Conservation (phyloP, 2,329 filamentous ascomycete species). For the Aspergillus japonicus region DNA sequence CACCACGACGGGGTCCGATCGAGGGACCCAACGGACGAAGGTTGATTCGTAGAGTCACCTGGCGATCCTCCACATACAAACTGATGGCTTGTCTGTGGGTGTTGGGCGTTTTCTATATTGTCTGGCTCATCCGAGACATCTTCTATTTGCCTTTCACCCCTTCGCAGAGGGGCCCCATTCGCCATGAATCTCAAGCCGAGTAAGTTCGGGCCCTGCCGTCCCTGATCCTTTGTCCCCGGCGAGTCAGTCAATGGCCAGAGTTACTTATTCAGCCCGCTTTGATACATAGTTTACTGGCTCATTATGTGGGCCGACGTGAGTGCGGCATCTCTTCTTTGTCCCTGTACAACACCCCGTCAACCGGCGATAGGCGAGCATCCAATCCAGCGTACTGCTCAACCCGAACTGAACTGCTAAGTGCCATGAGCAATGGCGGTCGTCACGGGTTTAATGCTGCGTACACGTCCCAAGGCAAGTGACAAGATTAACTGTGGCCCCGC, state of each 20-base stretch:
- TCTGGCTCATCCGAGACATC: conserved; percentile 42
- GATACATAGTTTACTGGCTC: conserved; percentile 33
- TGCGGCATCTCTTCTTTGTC: conserved; percentile 37
- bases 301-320: conserved; percentile 37
- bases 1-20: conserved; percentile 38
- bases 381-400: conserved; percentile 32
- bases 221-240: not conserved
- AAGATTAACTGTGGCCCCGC: not conserved
- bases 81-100: conserved; percentile 43
- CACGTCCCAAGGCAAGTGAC: conserved; percentile 33
- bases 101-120: conserved; percentile 40
- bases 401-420: conserved; percentile 38
- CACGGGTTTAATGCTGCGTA: conserved; percentile 44
- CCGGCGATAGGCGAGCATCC: conserved; percentile 14
- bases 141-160: conserved; percentile 38
- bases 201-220: conserved; percentile 18
- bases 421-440: conserved; percentile 44
- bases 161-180: conserved; percentile 16
- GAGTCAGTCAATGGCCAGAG: conserved; percentile 7
- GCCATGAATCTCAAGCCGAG: conserved; percentile 20
- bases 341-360: conserved; percentile 33
- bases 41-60: conserved; percentile 42
- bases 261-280: conserved; percentile 17
- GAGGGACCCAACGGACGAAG: conserved; percentile 42
- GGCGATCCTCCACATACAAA: conserved; percentile 45